A percentile compares a stretch with the other conserved stretches of the same genome.
Conservation (phyloP, 768 basidiomycete genomes). For the Leccinum truebloodii region DNA sequence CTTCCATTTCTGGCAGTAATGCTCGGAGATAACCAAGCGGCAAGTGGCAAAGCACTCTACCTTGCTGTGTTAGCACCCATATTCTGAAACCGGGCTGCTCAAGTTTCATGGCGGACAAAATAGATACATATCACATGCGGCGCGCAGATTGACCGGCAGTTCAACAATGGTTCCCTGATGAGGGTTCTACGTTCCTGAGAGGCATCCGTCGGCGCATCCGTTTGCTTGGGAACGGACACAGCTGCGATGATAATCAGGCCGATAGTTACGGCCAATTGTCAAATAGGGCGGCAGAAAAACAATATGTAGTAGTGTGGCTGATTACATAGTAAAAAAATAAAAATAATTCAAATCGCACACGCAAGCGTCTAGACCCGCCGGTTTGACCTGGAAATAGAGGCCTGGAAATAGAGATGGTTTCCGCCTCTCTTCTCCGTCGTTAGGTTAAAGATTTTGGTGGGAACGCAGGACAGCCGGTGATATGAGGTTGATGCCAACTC, state of each 20-base stretch:
- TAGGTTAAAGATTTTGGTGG: background rate
- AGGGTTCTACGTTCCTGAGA: background rate
- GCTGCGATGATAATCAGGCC: constrained; percentile 4
- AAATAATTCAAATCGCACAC: background rate
- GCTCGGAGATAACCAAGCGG: background rate
- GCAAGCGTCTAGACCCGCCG: background rate
- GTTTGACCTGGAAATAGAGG: no score
- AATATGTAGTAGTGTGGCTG: background rate
- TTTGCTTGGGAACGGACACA: constrained; percentile 6
- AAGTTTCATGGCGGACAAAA: background rate
- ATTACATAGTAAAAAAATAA: background rate
- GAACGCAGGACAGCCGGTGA: no score
- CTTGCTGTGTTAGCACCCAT: background rate
- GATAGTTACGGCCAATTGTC: background rate
- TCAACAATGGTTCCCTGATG: background rate
- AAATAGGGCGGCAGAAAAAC: background rate
- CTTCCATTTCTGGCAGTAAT: background rate
- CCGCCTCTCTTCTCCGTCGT: background rate
- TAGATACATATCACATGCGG: background rate
- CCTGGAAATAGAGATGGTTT: background rate
- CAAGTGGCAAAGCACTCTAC: background rate
- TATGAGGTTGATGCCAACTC: background rate
- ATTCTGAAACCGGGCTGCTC: background rate
- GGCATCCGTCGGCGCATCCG: background rate
- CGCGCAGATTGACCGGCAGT: background rate